Conservation (phyloP, 2,329 filamentous ascomycete species). For the Macrophomina pseudophaseolina region DNA sequence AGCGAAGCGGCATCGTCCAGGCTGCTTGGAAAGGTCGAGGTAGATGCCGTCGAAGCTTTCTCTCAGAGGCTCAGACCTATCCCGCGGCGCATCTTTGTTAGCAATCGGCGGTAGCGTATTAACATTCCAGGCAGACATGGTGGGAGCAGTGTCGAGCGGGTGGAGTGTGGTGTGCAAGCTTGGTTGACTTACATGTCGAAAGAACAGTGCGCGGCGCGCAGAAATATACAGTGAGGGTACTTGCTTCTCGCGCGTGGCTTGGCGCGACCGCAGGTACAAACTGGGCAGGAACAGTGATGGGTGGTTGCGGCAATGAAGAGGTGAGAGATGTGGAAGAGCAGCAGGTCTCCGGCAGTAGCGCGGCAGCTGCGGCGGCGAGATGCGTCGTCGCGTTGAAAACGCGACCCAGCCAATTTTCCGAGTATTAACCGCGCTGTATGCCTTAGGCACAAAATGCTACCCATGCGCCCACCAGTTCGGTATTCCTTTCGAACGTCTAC, state of each 20-base stretch:
- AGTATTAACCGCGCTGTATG: not conserved
- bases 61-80: constrained; percentile 46
- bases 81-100: not conserved
- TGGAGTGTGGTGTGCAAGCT: not conserved
- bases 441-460: constrained; percentile 5
- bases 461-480: not conserved
- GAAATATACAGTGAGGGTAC: not conserved
- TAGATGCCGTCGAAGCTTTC: constrained; percentile 98
- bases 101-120: not conserved
- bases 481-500: too few relatives aligned
- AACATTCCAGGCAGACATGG: constrained; percentile 12
- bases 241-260: constrained; percentile 3
- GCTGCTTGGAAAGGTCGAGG: constrained; percentile 90
- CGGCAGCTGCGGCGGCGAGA: constrained; percentile 8
- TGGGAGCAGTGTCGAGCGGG: constrained; percentile 1
- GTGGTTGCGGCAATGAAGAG: constrained; percentile 6
- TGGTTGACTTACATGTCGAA: constrained; percentile 9
- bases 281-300: constrained; percentile 10
- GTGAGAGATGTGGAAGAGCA: constrained; percentile 2
- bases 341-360: not conserved
- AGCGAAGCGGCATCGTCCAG: constrained; percentile 91
- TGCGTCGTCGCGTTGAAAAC: constrained; percentile 23
- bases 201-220: not conserved
- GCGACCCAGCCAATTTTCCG: not conserved
- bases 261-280: constrained; percentile 12